A percentile compares a stretch with the other conserved stretches of the same genome.
Evolutionary conservation across 2,329 filamentous ascomycete species (phyloP).

Genomic region (Colletotrichum cereale): DNA sequence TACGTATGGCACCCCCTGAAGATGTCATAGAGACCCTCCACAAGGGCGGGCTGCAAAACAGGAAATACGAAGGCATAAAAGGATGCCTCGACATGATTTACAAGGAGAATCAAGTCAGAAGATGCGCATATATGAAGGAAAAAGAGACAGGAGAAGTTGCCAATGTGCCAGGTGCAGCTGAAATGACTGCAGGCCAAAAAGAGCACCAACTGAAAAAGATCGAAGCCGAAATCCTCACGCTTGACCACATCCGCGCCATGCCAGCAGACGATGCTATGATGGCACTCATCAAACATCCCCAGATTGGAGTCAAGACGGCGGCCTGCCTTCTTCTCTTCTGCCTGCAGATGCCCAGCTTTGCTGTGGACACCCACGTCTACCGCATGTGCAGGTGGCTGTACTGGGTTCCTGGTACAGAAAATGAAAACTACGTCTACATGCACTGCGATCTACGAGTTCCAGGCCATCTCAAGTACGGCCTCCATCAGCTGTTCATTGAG

Average conservation of each 20-base stretch:
- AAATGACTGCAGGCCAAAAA: slow-evolving; percentile 61
- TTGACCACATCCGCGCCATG: slow-evolving; percentile 63
- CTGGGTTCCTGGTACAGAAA: slow-evolving; percentile 66
- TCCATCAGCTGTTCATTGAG: slow-evolving; percentile 67
- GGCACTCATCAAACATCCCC: slow-evolving; percentile 63
- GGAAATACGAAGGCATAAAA: slow-evolving; percentile 81
- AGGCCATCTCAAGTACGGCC: slow-evolving; percentile 64
- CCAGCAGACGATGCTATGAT: slow-evolving; percentile 62
- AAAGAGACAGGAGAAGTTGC: slow-evolving; percentile 55
- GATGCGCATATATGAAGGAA: slow-evolving; percentile 59
- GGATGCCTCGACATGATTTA: slow-evolving; percentile 79
- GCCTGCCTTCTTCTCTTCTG: slow-evolving; percentile 70
- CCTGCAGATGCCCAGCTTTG: slow-evolving; percentile 65
- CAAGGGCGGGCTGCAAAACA: slow-evolving; percentile 76
- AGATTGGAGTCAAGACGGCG: slow-evolving; percentile 69
- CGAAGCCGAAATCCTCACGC: slow-evolving; percentile 68
- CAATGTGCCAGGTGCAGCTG: slow-evolving; percentile 56
- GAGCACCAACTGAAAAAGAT: slow-evolving; percentile 68
- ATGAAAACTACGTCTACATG: slow-evolving; percentile 61
- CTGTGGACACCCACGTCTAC: slow-evolving; percentile 69
- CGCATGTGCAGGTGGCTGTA: slow-evolving; percentile 65
- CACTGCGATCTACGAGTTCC: slow-evolving; percentile 67
- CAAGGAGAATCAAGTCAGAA: slow-evolving; percentile 68
- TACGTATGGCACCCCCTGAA: slow-evolving; percentile 68
- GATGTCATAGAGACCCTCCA: slow-evolving; percentile 79